phyloP scores from a whole-genome alignment of 805 yeast species.

The Cyberlindnera maritima region DNA sequence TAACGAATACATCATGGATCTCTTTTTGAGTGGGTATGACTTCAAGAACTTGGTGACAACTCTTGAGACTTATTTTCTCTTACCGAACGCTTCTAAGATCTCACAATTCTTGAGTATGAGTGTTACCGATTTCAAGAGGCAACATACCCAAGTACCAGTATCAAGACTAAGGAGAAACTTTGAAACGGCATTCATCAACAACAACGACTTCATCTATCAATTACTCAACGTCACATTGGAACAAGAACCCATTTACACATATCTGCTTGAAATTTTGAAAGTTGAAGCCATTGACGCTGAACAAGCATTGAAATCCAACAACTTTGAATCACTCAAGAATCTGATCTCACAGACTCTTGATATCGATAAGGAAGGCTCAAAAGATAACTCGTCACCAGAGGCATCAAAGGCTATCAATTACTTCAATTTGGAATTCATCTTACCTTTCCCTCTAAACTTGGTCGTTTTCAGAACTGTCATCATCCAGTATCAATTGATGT shows the following conservation, averaged over 20 bases:
- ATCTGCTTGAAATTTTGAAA: slow-evolving; percentile 49
- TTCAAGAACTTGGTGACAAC: slow-evolving; percentile 45
- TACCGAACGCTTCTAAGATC: slow-evolving; percentile 49
- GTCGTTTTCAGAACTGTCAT: slow-evolving; percentile 67
- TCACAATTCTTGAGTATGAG: slow-evolving; percentile 51
- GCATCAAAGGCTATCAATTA: slow-evolving; percentile 45
- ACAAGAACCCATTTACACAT: slow-evolving; percentile 35
- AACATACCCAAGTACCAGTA: slow-evolving; percentile 29
- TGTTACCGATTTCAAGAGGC: slow-evolving; percentile 49
- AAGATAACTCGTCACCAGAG: slow-evolving; percentile 28
- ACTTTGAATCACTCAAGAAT: slow-evolving; percentile 41
- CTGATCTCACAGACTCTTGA: slow-evolving; percentile 42
- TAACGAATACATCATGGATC: slow-evolving; percentile 52
- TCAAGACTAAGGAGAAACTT: slow-evolving; percentile 34
- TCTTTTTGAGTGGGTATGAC: slow-evolving; percentile 60
- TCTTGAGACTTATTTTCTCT: slow-evolving; percentile 56
- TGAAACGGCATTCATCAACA: slow-evolving; percentile 12
- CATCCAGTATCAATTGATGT: slow-evolving; percentile 75
- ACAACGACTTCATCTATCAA: slow-evolving; percentile 26
- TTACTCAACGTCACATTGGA: slow-evolving; percentile 39
- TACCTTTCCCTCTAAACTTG: slow-evolving; percentile 87
- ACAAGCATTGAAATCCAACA: slow-evolving; percentile 43
- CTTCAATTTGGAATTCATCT: slow-evolving; percentile 51
- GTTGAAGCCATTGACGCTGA: slow-evolving; percentile 55
- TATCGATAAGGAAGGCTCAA: slow-evolving; percentile 11